A percentile compares a stretch with the other conserved stretches of the same genome.
These are phyloP conservation scores for Periconia sp. DNA, from an alignment of 2,329 filamentous ascomycete species.

Conservation along the genomic window DNA sequence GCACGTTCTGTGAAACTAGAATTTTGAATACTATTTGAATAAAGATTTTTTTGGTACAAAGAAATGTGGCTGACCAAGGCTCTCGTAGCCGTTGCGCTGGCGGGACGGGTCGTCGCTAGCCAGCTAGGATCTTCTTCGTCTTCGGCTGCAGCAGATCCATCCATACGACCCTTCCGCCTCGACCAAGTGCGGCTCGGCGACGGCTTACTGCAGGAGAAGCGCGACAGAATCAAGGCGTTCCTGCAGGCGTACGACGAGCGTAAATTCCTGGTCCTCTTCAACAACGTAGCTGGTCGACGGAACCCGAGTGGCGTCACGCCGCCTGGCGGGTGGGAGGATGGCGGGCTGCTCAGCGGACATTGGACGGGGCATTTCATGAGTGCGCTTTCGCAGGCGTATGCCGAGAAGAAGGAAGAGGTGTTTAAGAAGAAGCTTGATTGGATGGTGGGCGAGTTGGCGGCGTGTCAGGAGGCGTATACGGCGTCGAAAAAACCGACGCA, in stretches of 20 bases:
- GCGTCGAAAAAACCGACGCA: conserved; percentile 10
- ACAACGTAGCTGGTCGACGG: conserved; percentile 15
- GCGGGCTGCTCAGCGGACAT: conserved; percentile 14
- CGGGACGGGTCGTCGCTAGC: no score
- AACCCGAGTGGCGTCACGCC: conserved; percentile 11
- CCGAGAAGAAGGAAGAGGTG: conserved; percentile 8
- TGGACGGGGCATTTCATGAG: conserved; percentile 17
- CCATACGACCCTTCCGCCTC: conserved; percentile 14
- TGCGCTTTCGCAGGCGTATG: conserved; percentile 15
- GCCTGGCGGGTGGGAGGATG: conserved; percentile 17
- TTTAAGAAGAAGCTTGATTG: conserved; percentile 16
- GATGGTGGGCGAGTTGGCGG: conserved; percentile 15
- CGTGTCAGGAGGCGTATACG: conserved; percentile 12
- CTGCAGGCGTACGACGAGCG: conserved; percentile 14
- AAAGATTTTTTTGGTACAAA: no score
- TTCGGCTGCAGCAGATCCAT: no score
- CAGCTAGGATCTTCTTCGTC: no score
- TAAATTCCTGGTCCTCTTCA: conserved; percentile 17
- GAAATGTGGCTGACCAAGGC: no score
- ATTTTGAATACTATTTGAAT: no score
- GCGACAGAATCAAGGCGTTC: conserved; percentile 12
- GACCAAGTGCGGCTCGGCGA: conserved; percentile 15
- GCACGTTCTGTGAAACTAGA: no score
- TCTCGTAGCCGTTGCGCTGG: no score
- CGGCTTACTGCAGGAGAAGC: conserved; percentile 16